phyloP scores from a whole-genome alignment of 208 protist species.

The Tritrichomonas foetus region DNA sequence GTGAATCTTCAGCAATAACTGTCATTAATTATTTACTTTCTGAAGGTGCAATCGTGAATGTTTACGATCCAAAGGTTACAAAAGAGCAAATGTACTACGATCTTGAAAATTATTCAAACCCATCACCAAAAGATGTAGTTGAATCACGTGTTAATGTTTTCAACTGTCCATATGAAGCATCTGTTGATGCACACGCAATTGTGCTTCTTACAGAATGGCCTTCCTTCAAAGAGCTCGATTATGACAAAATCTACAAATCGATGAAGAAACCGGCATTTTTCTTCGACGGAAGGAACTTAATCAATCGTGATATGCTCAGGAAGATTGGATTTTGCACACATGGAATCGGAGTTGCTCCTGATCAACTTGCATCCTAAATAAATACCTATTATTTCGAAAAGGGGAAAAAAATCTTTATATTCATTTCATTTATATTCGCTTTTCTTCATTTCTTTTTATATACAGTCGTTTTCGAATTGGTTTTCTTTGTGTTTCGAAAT shows the following conservation, averaged over 20 bases:
- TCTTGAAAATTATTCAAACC: conserved; percentile 58
- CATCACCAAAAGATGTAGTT: conserved; percentile 37
- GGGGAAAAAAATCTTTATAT: too few relatives aligned
- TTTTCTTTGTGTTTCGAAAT: too few relatives aligned
- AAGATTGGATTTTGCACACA: conserved; percentile 46
- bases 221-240: conserved; percentile 81
- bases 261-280: conserved; percentile 87
- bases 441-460: too few relatives aligned
- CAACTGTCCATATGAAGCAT: conserved; percentile 60
- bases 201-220: conserved; percentile 91
- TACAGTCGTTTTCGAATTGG: too few relatives aligned
- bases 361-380: neutral
- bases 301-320: conserved; percentile 60
- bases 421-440: too few relatives aligned
- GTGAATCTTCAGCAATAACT: conserved; percentile 80
- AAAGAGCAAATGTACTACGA: conserved; percentile 63
- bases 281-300: conserved; percentile 81
- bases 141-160: conserved; percentile 43
- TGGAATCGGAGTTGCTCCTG: conserved; percentile 1
- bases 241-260: conserved; percentile 66
- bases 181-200: conserved; percentile 71
- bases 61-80: conserved; percentile 88
- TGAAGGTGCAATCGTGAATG: conserved; percentile 73
- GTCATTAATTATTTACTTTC: conserved; percentile 72
- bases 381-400: too few relatives aligned